phyloP scores from a whole-genome alignment of 2,329 filamentous ascomycete species.

The Penicillium sclerotigenum region DNA sequence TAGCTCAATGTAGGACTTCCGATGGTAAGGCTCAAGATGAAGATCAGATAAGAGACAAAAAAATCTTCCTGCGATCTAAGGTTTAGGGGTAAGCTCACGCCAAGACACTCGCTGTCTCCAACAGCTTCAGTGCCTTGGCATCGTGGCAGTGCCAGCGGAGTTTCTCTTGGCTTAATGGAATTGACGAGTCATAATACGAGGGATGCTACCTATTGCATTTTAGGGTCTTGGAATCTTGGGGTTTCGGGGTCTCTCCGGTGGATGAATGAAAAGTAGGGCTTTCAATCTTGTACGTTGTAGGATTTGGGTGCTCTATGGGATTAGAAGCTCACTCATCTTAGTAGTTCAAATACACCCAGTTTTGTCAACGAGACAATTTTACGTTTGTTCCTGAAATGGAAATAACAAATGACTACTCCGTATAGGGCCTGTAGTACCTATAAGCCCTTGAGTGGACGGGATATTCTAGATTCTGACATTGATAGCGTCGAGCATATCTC shows the following conservation, averaged over 20 bases:
- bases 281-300: neutral
- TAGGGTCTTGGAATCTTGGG: neutral
- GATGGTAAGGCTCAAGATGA: neutral
- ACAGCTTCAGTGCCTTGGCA: neutral
- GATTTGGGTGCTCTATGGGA: too few relatives aligned
- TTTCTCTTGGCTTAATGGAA: neutral
- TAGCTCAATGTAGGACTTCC: neutral
- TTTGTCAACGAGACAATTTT: too few relatives aligned
- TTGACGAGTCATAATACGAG: neutral
- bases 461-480: neutral
- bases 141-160: neutral
- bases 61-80: neutral
- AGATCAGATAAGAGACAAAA: slow-evolving; percentile 1
- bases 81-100: neutral
- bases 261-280: neutral
- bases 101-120: slow-evolving; percentile 1
- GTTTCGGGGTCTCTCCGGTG: neutral
- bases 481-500: neutral
- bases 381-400: too few relatives aligned
- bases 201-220: neutral
- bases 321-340: too few relatives aligned
- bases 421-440: neutral
- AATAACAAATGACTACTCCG: too few relatives aligned
- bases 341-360: neutral
- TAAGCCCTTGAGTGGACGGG: neutral